phyloP scores from a whole-genome alignment of 2,329 filamentous ascomycete species.

The Penicillium corylophilum region DNA sequence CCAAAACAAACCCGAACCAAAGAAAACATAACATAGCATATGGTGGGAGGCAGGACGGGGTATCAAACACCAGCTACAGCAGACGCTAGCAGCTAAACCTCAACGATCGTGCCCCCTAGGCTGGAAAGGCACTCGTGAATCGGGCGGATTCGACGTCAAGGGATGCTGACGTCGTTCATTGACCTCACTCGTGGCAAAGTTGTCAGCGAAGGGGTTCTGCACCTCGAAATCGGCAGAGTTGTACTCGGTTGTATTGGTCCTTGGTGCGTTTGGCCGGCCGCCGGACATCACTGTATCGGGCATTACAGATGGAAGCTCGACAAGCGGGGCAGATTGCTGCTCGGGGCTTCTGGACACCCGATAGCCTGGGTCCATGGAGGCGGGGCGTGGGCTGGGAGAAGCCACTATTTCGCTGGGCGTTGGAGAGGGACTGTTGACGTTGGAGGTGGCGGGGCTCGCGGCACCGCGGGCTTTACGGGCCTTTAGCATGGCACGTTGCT shows the following conservation, averaged over 20 bases:
- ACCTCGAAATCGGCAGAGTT: slow-evolving; percentile 41
- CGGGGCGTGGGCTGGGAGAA: slow-evolving; percentile 16
- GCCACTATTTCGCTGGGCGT: slow-evolving; percentile 14
- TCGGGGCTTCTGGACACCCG: slow-evolving; percentile 1
- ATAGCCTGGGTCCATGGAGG: slow-evolving; percentile 5
- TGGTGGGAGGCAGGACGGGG: neutral
- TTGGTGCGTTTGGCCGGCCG: slow-evolving; percentile 11
- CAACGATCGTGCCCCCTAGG: slow-evolving; percentile 18
- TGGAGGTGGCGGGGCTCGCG: slow-evolving; percentile 13
- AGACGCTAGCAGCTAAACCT: neutral
- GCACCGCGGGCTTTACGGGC: slow-evolving; percentile 48
- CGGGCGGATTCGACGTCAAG: neutral
- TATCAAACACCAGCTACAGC: slow-evolving; percentile 4
- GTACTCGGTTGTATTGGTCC: slow-evolving; percentile 31
- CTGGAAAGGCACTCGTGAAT: slow-evolving; percentile 6
- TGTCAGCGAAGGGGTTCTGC: slow-evolving; percentile 44
- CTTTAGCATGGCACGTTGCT: slow-evolving; percentile 73
- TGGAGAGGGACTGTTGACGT: slow-evolving; percentile 19
- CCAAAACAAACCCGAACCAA: neutral
- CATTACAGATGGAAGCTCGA: slow-evolving; percentile 9
- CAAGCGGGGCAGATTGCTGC: slow-evolving; percentile 8
- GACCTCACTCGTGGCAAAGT: slow-evolving; percentile 19
- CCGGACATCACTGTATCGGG: slow-evolving; percentile 13
- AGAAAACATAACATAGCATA: neutral
- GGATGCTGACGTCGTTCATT: slow-evolving; percentile 11